Conservation (phyloP, 176 grass and related monocot species). For the Secale cereale region DNA sequence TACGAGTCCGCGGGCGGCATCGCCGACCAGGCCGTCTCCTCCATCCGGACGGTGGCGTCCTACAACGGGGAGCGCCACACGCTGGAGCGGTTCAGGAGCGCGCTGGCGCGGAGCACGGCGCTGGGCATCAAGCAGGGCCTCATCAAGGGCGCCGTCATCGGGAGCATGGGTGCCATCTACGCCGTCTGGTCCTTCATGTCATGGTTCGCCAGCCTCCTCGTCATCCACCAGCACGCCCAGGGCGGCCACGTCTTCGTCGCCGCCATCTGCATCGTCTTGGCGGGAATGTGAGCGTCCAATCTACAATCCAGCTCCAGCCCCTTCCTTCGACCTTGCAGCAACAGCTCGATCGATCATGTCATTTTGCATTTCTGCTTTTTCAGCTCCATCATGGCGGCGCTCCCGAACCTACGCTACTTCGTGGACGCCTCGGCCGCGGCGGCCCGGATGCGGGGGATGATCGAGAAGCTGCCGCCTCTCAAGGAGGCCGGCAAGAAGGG, state of each 20-base stretch:
- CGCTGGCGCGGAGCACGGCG: constrained; percentile 39
- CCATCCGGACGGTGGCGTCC: constrained; percentile 46
- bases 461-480: constrained; percentile 11
- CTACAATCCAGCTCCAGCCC: too few relatives aligned
- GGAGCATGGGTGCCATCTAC: constrained; percentile 52
- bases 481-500: constrained; percentile 36
- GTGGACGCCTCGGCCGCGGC: constrained; percentile 28
- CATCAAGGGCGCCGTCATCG: constrained; percentile 50
- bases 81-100: constrained; percentile 36
- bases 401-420: constrained; percentile 45
- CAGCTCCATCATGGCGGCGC: constrained; percentile 35
- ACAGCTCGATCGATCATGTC: not conserved
- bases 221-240: constrained; percentile 42
- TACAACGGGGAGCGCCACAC: constrained; percentile 36
- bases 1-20: constrained; percentile 43
- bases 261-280: constrained; percentile 47
- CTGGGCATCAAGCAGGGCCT: constrained; percentile 54
- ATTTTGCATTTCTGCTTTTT: not conserved
- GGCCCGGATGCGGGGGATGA: constrained; percentile 29
- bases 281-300: constrained; percentile 40
- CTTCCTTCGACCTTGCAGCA: not conserved
- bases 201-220: constrained; percentile 44
- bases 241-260: constrained; percentile 62
- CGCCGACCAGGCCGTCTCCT: constrained; percentile 55
- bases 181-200: constrained; percentile 52